Evolutionary conservation across 148 eudicot species (phyloP).

Genomic region (Rhododendron ovatum): DNA sequence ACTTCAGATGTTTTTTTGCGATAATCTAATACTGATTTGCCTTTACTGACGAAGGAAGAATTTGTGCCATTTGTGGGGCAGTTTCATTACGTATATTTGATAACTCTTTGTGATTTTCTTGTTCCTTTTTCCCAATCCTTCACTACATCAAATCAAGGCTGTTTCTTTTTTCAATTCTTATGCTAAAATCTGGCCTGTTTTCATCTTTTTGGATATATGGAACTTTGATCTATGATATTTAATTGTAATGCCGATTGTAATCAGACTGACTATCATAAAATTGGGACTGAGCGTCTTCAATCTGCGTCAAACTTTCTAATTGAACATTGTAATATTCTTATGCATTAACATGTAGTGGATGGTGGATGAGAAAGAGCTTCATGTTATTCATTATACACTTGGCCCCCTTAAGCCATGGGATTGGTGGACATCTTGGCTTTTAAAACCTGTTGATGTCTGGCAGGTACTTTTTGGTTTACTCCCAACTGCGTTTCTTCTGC

Average conservation of each 20-base stretch:
- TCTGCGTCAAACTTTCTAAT: slow-evolving; percentile 10
- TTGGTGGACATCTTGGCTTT: slow-evolving; percentile 99
- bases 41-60: not conserved
- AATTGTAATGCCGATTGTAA: not conserved
- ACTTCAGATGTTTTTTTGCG: not conserved
- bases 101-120: not conserved
- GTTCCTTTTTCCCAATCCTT: not conserved
- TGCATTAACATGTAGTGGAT: slow-evolving; percentile 71
- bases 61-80: not conserved
- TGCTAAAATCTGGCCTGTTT: not conserved
- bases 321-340: slow-evolving; percentile 1
- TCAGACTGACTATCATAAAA: not conserved
- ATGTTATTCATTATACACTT: slow-evolving; percentile 93
- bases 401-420: slow-evolving; percentile 99
- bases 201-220: not conserved
- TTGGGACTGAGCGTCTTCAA: not conserved
- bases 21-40: not conserved
- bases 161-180: not conserved
- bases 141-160: not conserved
- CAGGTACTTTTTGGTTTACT: slow-evolving; percentile 50
- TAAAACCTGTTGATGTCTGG: slow-evolving; percentile 97
- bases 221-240: not conserved
- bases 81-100: not conserved
- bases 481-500: not conserved
- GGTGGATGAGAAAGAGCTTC: slow-evolving; percentile 90